A percentile compares a stretch with the other conserved stretches of the same genome.
These are phyloP conservation scores for Septoria petroselini DNA, from an alignment of 2,329 filamentous ascomycete species.

Conservation along the genomic window DNA sequence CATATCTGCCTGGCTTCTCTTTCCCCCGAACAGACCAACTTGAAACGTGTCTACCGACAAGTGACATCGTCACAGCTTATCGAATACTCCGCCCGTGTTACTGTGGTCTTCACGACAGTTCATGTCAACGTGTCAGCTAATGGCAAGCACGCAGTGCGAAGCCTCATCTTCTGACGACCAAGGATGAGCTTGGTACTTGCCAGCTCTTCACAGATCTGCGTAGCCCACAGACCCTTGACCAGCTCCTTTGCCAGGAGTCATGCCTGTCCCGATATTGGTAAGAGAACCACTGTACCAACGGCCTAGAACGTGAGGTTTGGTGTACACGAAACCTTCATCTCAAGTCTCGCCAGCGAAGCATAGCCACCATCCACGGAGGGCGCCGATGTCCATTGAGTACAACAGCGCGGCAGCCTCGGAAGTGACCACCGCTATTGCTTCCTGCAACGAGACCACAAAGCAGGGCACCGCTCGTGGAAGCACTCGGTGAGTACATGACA, in stretches of 20 bases:
- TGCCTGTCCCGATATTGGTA: neutral
- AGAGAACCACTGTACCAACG: conserved; percentile 2
- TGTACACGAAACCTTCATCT: neutral
- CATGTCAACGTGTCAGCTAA: neutral
- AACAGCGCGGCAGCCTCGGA: neutral
- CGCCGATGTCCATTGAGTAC: neutral
- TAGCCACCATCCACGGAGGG: neutral
- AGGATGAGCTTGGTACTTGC: conserved; percentile 8
- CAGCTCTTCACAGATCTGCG: conserved; percentile 13
- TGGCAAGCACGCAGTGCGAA: neutral
- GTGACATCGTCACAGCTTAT: neutral
- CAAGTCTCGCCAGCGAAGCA: too few species aligned
- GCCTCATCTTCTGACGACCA: neutral
- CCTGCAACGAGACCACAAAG: neutral
- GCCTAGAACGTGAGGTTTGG: neutral
- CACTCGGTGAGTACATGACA: neutral
- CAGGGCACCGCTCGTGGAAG: conserved; percentile 8
- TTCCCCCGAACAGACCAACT: conserved; percentile 10
- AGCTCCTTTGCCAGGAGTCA: conserved; percentile 3
- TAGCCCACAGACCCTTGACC: conserved; percentile 1
- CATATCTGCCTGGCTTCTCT: conserved; percentile 10
- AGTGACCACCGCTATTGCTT: conserved; percentile 9
- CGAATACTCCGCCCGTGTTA: neutral
- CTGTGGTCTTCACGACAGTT: neutral
- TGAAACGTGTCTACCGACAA: conserved; percentile 9